These are phyloP conservation scores for Rosellinia necatrix DNA, from an alignment of 2,329 filamentous ascomycete species.

Conservation along the genomic window DNA sequence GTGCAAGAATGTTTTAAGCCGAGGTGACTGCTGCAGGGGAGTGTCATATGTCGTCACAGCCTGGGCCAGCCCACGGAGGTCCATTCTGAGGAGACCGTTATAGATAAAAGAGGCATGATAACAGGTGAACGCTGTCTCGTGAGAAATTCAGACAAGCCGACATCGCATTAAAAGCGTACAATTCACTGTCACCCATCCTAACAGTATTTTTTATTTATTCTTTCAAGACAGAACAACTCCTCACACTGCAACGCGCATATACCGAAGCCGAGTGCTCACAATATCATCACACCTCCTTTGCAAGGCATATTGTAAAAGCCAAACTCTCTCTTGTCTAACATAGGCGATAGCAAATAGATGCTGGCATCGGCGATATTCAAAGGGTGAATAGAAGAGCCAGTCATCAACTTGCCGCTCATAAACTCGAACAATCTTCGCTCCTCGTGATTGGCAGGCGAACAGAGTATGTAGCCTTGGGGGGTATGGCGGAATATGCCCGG, in stretches of 20 bases:
- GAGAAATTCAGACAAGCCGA: slow-evolving; percentile 26
- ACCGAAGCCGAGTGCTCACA: slow-evolving; percentile 26
- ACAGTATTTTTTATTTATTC: slow-evolving; percentile 24
- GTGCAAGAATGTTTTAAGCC: neutral
- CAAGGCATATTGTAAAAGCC: slow-evolving; percentile 28
- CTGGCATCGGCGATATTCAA: slow-evolving; percentile 27
- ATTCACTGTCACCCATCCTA: slow-evolving; percentile 26
- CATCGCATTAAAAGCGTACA: slow-evolving; percentile 35
- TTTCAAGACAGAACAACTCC: slow-evolving; percentile 22
- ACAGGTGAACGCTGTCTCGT: slow-evolving; percentile 12
- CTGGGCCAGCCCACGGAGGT: neutral
- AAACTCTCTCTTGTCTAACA: slow-evolving; percentile 35
- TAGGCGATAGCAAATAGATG: slow-evolving; percentile 26
- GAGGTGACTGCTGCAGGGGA: slow-evolving; percentile 3
- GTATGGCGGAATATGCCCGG: slow-evolving; percentile 14
- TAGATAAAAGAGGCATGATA: slow-evolving; percentile 14
- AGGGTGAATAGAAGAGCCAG: slow-evolving; percentile 25
- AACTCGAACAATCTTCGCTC: slow-evolving; percentile 42
- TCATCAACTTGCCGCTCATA: slow-evolving; percentile 28
- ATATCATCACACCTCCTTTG: slow-evolving; percentile 19
- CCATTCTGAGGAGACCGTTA: neutral
- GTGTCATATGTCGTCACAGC: slow-evolving; percentile 26
- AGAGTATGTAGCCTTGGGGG: slow-evolving; percentile 8
- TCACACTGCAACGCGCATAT: slow-evolving; percentile 24
- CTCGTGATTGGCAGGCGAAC: slow-evolving; percentile 37